Percentiles rank a stretch among this genome's conserved stretches.
Conservation (phyloP, 2,329 filamentous ascomycete species). For the Calonectria crousiana region DNA sequence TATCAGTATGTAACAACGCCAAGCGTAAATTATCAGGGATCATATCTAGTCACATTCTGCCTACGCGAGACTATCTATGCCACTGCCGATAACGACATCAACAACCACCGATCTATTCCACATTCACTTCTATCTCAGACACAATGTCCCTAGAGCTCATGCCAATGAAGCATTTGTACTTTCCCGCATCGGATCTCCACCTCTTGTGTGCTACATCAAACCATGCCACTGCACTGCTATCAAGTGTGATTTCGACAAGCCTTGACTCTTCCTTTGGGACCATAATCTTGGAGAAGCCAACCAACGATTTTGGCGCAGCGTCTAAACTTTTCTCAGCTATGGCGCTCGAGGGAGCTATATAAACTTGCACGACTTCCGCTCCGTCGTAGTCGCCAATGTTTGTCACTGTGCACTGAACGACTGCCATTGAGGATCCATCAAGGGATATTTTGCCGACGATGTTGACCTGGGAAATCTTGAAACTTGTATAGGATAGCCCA, state of each 20-base stretch:
- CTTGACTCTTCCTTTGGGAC: background rate
- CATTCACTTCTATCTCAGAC: background rate
- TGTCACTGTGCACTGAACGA: background rate
- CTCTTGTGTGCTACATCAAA: background rate
- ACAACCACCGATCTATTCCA: background rate
- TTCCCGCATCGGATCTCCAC: background rate
- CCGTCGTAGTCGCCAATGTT: background rate
- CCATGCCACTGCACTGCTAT: background rate
- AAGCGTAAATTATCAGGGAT: background rate
- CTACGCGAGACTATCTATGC: background rate
- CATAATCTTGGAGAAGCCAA: background rate
- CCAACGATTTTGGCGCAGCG: background rate
- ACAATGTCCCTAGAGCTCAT: background rate
- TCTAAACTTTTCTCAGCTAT: background rate
- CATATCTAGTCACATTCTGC: background rate
- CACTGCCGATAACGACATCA: background rate
- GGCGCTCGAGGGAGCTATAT: background rate
- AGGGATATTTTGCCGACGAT: background rate
- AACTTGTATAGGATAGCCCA: conserved; percentile 3
- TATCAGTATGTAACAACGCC: background rate
- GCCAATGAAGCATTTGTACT: background rate
- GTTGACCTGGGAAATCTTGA: background rate
- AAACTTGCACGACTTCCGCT: background rate
- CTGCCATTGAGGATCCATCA: background rate
- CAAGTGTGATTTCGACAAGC: background rate